phyloP scores from a whole-genome alignment of 192 early-diverging fungal genomes.

The Borealophlyctis nickersoniae region DNA sequence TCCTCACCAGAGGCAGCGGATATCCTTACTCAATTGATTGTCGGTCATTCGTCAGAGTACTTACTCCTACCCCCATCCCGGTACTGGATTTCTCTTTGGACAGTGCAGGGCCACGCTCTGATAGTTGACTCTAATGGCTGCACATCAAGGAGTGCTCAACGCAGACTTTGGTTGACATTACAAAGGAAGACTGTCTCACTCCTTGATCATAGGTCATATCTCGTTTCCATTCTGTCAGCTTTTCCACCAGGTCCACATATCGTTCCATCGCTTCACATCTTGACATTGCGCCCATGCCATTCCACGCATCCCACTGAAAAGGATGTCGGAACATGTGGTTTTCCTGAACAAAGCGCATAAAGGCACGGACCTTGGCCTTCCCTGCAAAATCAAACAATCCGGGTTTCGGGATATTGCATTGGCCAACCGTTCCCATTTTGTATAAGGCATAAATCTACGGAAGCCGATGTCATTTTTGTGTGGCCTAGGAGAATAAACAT shows the following conservation, averaged over 20 bases:
- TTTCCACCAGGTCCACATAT: conserved; percentile 28
- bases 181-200: too few relatives aligned
- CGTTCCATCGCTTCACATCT: conserved; percentile 18
- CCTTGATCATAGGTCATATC: too few relatives aligned
- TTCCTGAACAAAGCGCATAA: not conserved
- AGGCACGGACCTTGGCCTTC: conserved; percentile 25
- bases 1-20: not conserved
- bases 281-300: conserved; percentile 7
- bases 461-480: not conserved
- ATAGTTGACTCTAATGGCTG: too few relatives aligned
- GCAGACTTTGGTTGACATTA: too few relatives aligned
- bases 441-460: conserved; percentile 42
- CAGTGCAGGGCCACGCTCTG: too few relatives aligned
- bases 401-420: conserved; percentile 32
- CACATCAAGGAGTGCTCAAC: too few relatives aligned
- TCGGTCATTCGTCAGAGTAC: conserved; percentile 9
- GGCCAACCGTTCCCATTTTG: conserved; percentile 40
- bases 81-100: too few relatives aligned
- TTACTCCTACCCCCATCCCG: too few relatives aligned
- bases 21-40: conserved; percentile 14
- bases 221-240: conserved; percentile 3
- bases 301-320: conserved; percentile 42
- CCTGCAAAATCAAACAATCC: conserved; percentile 31
- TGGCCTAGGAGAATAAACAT: not conserved
- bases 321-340: not conserved